These are phyloP conservation scores for Lineolata rhizophorae DNA, from an alignment of 495 filamentous ascomycete genomes.

Conservation along the genomic window DNA sequence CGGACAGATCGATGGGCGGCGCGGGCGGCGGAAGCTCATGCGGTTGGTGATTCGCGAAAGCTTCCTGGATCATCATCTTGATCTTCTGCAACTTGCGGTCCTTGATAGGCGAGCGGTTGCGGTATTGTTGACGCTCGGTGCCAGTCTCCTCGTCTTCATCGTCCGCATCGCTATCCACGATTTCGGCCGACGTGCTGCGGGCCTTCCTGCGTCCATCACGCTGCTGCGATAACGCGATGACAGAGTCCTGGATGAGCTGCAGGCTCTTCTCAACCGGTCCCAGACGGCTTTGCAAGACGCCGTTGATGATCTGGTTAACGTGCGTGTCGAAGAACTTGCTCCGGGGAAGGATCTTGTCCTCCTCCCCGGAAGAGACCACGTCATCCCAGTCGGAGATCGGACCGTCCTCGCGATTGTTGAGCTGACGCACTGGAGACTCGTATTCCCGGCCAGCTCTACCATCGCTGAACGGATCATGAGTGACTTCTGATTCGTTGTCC, in stretches of 20 bases:
- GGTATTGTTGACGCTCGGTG: slow-evolving; percentile 22
- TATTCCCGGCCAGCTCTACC: slow-evolving; percentile 24
- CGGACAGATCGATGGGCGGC: slow-evolving; percentile 13
- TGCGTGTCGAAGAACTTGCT: slow-evolving; percentile 70
- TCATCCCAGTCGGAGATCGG: slow-evolving; percentile 83
- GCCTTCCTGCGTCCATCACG: too few relatives aligned
- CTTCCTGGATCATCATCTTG: slow-evolving; percentile 57
- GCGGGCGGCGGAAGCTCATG: slow-evolving; percentile 9
- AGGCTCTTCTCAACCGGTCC: slow-evolving; percentile 61
- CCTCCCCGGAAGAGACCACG: slow-evolving; percentile 59
- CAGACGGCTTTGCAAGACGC: slow-evolving; percentile 52
- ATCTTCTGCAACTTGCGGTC: slow-evolving; percentile 72
- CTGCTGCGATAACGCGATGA: slow-evolving; percentile 28
- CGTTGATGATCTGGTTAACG: slow-evolving; percentile 64
- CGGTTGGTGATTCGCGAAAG: slow-evolving; percentile 16
- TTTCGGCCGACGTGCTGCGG: slow-evolving; percentile 3
- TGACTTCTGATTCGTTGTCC: too few relatives aligned
- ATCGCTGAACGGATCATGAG: slow-evolving; percentile 22
- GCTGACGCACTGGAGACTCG: slow-evolving; percentile 28
- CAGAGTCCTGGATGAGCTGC: slow-evolving; percentile 43
- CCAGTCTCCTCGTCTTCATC: slow-evolving; percentile 66
- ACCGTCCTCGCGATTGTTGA: slow-evolving; percentile 39
- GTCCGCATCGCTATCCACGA: slow-evolving; percentile 70
- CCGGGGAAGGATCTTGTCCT: slow-evolving; percentile 52
- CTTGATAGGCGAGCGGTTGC: slow-evolving; percentile 41